Evolutionary conservation across 352 stramenopile genomes (phyloP), one percentile per base, ranked within the genome.

Genomic region (Phytophthora boehmeriae): DNA sequence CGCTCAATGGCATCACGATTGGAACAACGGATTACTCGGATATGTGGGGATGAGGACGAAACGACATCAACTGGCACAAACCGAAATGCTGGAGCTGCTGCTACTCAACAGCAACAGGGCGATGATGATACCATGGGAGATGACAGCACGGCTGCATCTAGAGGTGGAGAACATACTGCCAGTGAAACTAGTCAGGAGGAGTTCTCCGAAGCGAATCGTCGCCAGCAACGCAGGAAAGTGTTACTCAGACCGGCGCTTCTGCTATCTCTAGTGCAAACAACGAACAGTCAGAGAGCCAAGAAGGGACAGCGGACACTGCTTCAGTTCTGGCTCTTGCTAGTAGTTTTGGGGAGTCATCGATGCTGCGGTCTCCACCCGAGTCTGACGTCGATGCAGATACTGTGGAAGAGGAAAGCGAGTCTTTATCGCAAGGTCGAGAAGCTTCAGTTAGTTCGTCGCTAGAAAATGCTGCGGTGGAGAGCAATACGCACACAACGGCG

Each of bases 251-350:
- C 8, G 34, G 56, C 51, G 34, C 47, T 28, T 38, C 45, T 49
- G 28, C 39, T 36, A 43, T 28, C 5, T 42, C 45, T 5, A 53
- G 28, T 27, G 42, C 28, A 8, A 63, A 35, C 17, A 59, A 16
- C 20, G 59, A 71, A 30, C 60, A 25, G 10, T 41, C 11, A 16
- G 51, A 71, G 9, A 56, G 32, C 28, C 43, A 53, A 30, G 63
- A 74, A 20, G 41, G 49, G 4, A 57, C 65, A 20, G 78, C 73
- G 2, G 86, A 95, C 34, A 78, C 88, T 13, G 88, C 84, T 39
- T 94, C 86, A 19, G 86, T 96, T 22, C 73, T 86, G 52, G 88
- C 86, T n/a, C 71, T 96, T 52, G 80, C 88, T 5, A 96, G 88
- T 50, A 92, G 86, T 19, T 73, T 96, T 39, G 85, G 83, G 11